Base-by-base conservation (phyloP, 805 yeast species). In the Sugiyamaella marilandica region DNA sequence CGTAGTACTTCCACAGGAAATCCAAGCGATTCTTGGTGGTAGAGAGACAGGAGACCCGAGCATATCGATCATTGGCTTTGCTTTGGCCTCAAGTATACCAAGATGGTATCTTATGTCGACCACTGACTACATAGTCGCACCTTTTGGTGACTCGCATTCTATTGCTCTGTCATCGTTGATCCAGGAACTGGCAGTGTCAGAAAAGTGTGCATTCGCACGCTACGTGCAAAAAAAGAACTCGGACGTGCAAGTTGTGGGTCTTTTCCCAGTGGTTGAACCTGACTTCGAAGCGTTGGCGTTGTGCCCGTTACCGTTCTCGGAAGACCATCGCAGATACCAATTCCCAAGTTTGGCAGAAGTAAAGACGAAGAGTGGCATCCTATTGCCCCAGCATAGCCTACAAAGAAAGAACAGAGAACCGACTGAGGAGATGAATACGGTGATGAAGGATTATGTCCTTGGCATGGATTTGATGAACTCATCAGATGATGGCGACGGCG, bases 251-350 rank as follows among this genome's bases (percentile, higher is more conserved):
- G 72, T 73, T 74, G 83, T 81, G 51, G 82, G 76, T 1, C 67
- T 85, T 57, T 68, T 74, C 11, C 95, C 94, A 0, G 63, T 63
- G 0, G 61, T 69, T 24, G 61, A 74, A 14, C 55, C 53, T 34
- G 63, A 52, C 34, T 52, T 45, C 10, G 62, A 56, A n/a, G 60
- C 52, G 1, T 74, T 87, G 50, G 68, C 77, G 0, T 63, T 83
- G 57, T 74, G 75, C 10, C 70, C 83, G 45, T 63, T 89, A 10
- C 94, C 96, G 1, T 87, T 79, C 65, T 76, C 78, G 41, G 95
- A 87, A 57, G 96, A 90, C 65, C 85, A 82, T 56, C 62, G 69
- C 14, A 50, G 48, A 31, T 62, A 56, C 49, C 79, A 80, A 58
- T 72, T 81, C 13, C 80, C 90, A 2, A 74, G 73, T 21, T 79